Evolutionary conservation across 2,329 filamentous ascomycete genomes (phyloP).

Genomic region (Penicillium concentricum): DNA sequence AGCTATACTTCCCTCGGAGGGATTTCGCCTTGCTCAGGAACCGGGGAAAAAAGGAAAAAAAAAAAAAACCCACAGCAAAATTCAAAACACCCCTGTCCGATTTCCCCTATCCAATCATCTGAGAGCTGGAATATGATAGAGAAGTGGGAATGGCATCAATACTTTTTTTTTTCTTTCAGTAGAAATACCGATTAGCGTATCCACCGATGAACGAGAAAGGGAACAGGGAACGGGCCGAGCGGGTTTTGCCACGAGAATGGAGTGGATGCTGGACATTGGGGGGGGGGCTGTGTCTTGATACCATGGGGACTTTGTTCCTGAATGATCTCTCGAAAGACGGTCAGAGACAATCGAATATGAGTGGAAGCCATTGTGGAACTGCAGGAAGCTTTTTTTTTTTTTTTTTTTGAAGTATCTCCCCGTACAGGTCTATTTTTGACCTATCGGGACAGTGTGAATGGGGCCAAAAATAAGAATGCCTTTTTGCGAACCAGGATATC

Average conservation of each 20-base stretch:
- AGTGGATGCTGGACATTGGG: not conserved
- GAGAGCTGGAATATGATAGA: not conserved
- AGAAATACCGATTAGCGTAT: slow-evolving; percentile 11
- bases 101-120: not conserved
- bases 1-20: slow-evolving; percentile 5
- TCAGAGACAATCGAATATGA: too few relatives aligned
- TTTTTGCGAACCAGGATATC: slow-evolving; percentile 1
- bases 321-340: too few relatives aligned
- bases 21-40: slow-evolving; percentile 6
- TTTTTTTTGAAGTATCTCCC: too few relatives aligned
- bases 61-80: not conserved
- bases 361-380: too few relatives aligned
- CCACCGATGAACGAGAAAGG: slow-evolving; percentile 16
- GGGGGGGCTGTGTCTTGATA: slow-evolving; percentile 2
- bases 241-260: slow-evolving; percentile 23
- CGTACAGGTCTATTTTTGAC: not conserved
- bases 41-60: not conserved
- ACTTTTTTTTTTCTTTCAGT: not conserved
- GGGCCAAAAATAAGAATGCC: not conserved
- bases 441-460: not conserved
- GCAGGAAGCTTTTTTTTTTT: not conserved
- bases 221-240: slow-evolving; percentile 30
- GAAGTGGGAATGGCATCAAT: slow-evolving; percentile 1
- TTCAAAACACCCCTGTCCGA: not conserved
- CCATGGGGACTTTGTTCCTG: too few relatives aligned